phyloP scores from a whole-genome alignment of 441 rosid genomes.

The Macaranga tanarius region DNA sequence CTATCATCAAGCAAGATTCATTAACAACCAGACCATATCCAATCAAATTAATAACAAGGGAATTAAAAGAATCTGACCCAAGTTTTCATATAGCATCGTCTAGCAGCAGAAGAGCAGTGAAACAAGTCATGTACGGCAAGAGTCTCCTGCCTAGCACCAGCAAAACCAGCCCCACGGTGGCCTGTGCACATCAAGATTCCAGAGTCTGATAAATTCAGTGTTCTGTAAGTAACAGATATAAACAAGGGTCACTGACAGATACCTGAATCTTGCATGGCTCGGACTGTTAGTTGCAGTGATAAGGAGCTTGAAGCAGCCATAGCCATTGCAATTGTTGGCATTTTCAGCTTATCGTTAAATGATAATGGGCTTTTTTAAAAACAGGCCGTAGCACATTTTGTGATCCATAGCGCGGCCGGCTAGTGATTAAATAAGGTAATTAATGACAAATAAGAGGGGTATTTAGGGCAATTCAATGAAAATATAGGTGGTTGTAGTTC shows the following conservation, averaged over 20 bases:
- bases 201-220: too few species aligned
- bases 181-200: conserved; percentile 15
- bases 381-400: too few species aligned
- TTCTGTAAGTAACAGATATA: too few species aligned
- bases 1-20: conserved; percentile 21
- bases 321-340: conserved; percentile 25
- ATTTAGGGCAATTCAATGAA: conserved; percentile 12
- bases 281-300: conserved; percentile 8
- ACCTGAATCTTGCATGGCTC: conserved; percentile 25
- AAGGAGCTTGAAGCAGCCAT: conserved; percentile 22
- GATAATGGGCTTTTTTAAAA: too few species aligned
- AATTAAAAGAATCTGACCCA: conserved; percentile 28
- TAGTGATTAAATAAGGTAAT: too few species aligned
- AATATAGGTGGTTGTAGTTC: neutral
- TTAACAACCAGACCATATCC: neutral
- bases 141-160: conserved; percentile 10
- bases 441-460: conserved; percentile 15
- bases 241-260: too few species aligned
- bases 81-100: conserved; percentile 14
- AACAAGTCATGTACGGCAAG: conserved; percentile 13
- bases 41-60: neutral
- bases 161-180: conserved; percentile 3
- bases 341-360: too few species aligned
- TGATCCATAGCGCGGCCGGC: too few species aligned
- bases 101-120: conserved; percentile 6